Base-by-base conservation (phyloP, 768 basidiomycete species). In the Thelephora aurantiotincta region DNA sequence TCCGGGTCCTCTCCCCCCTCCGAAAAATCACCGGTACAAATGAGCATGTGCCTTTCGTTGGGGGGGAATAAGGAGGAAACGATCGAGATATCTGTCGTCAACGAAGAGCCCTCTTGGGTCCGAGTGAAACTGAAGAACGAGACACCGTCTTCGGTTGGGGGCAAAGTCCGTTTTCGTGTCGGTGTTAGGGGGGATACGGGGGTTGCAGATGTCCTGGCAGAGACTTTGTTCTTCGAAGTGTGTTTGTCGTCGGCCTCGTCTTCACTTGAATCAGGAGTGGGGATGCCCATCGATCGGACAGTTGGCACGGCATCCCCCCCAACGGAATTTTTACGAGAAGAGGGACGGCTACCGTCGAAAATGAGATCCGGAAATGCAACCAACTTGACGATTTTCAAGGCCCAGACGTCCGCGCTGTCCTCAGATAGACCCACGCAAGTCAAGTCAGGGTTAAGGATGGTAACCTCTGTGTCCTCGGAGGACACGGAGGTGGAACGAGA, bases 41-140 rank as follows among this genome's bases (percentile, higher is more conserved):
- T 79, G 43, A 87, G 72, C 76, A 82, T 78, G 54, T 84, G 75
- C 33, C 82, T 70, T 53, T 85, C 81, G 35, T 66, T 69, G n/a
- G 72, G 72, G 16, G 79, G 80, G 60, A 89, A 90, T 6, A 87
- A 63, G 33, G 75, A 66, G 12, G 83, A 75, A 9, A 90, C 74
- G 19, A 81, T 63, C 35, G 71, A 66, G 9, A 79, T 75, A 46
- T 83, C 82, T 3, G 85, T 77, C 2, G 83, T 84, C 45, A 90
- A 65, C 11, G 82, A 84, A 19, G 83, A 81, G 1, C 82, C 82
- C 60, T 88, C 86, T 18, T 70, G 62, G 5, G 85, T 86, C 51
- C 82, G 70, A 14, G 84, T 87, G 57, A 88, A 82, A 52, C 77
- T 82, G 63, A 88, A 79, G 65, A 90, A 88, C 2, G 83, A 77